A percentile compares a stretch with the other conserved stretches of the same genome.
These are phyloP conservation scores for Heterobasidion irregulare DNA, from an alignment of 1,284 basidiomycete species.

Conservation along the genomic window DNA sequence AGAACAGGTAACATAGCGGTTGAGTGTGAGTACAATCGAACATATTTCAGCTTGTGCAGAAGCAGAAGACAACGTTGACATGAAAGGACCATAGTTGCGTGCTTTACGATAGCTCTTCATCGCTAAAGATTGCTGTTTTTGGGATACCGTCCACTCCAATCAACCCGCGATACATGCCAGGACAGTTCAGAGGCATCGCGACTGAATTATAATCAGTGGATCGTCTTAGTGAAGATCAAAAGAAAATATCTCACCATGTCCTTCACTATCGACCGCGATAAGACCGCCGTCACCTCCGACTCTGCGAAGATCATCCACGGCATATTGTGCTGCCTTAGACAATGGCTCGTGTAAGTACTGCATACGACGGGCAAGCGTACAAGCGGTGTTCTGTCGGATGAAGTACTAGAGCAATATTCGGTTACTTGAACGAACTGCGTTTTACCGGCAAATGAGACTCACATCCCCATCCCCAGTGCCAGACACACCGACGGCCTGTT, in stretches of 20 bases:
- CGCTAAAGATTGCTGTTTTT: conserved; percentile 68
- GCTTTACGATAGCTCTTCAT: conserved; percentile 41
- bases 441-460: conserved; percentile 3
- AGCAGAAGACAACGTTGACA: no score
- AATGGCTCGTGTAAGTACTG: conserved; percentile 52
- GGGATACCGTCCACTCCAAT: conserved; percentile 58
- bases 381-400: conserved; percentile 61
- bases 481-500: conserved; percentile 62
- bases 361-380: conserved; percentile 60
- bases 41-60: no score
- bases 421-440: not conserved
- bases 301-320: conserved; percentile 45
- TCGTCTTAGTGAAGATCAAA: conserved; percentile 2
- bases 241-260: conserved; percentile 39
- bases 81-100: not conserved
- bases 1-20: no score
- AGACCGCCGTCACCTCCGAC: conserved; percentile 63
- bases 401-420: conserved; percentile 53
- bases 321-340: conserved; percentile 40
- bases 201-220: conserved; percentile 29
- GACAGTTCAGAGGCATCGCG: conserved; percentile 61
- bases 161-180: conserved; percentile 77
- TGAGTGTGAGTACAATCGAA: no score
- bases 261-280: conserved; percentile 57
- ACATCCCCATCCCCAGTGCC: conserved; percentile 84